phyloP scores from a whole-genome alignment of 1,284 basidiomycete genomes.

The Retiboletus fuscus region DNA sequence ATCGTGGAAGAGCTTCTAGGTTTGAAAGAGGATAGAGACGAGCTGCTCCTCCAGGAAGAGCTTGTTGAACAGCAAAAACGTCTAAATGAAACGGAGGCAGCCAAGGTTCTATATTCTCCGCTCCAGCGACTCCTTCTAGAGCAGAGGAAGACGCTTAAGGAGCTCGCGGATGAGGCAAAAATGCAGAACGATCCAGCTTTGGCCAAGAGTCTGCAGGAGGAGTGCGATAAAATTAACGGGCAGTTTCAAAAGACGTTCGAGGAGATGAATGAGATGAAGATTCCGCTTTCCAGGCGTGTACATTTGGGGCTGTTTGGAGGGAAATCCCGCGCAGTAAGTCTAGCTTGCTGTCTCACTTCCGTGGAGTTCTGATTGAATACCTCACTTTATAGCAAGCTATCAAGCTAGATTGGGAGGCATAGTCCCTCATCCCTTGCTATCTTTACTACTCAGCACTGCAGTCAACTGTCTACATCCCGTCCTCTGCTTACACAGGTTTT shows the following conservation, averaged over 20 bases:
- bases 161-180: no score
- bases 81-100: no score
- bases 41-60: no score
- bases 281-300: not conserved
- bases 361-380: not conserved
- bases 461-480: not conserved
- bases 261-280: not conserved
- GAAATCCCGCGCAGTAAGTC: not conserved
- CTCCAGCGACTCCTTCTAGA: no score
- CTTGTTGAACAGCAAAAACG: no score
- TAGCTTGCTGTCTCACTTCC: not conserved
- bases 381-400: not conserved
- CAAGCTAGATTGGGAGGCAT: not conserved
- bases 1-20: not conserved
- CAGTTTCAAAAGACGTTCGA: not conserved
- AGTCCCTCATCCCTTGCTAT: not conserved
- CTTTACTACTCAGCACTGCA: not conserved
- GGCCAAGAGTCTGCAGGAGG: no score
- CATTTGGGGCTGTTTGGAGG: not conserved
- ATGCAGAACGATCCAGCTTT: no score
- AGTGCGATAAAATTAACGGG: not conserved
- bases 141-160: no score
- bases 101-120: no score
- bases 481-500: not conserved
- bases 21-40: no score